Evolutionary conservation across 2,329 filamentous ascomycete species (phyloP), one percentile per base, ranked within the genome.

Genomic region (Ambrosiella cleistominuta): DNA sequence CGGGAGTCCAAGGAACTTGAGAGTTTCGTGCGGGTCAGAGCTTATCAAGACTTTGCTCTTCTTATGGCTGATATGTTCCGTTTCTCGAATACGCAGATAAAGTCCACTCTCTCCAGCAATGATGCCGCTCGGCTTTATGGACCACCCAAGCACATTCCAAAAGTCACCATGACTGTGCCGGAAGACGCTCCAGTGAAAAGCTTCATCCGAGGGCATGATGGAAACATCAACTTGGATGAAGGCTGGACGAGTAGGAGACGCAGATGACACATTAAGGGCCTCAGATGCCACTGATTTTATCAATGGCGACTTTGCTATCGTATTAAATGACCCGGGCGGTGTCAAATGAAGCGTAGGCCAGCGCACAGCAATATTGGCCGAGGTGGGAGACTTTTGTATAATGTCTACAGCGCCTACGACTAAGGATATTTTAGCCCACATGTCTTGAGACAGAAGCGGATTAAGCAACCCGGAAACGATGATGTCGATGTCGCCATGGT

Each of bases 401-500:
- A 19, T 36, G 8, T 51, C 13, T 13, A 19, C 9, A 35, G 47
- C 15, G 19, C 27, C 15, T 13, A 51, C 9, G 19, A 11, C 47
- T 3, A 11, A 7, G 8, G n/a, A 35, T 1, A 51, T 11, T 11
- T 4, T 9, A 1, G 2, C 27, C 47, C 47, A 51, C 4, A 11
- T 11, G 9, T 51, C 15, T 6, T 51, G 27, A 35, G 47, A 51
- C 5, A 37, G 5, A n/a, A 19, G 11, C 11, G 15, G 13, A 19
- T 51, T 8, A 9, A 51, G 65, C 13, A 70, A 68, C 38, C 66
- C 66, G 0, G 72, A 70, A 1, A 87, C 75, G 1, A 88, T 68
- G 60, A 90, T 73, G 68, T 93, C 87, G 42, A 94, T 70, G 63
- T 93, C 88, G 17, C 87, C 88, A 64, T 80, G 77, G 63, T 81